Conservation (phyloP, 2,329 filamentous ascomycete species). For the Rhytidhysteron rufulum region DNA sequence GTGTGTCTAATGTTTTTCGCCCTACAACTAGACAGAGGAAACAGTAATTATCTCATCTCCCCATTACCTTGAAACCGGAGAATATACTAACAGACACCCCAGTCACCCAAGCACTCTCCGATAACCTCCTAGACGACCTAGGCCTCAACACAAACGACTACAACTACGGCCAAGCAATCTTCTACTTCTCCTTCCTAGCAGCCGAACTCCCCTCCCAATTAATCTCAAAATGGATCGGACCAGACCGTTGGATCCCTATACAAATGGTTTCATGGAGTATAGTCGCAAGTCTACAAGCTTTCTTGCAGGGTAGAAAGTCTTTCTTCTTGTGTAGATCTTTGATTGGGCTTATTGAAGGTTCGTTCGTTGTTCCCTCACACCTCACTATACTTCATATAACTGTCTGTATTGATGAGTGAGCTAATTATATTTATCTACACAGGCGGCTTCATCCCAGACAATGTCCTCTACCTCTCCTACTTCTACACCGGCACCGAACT, state of each 20-base stretch:
- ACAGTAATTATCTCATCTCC: too few species aligned
- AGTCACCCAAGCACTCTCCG: conserved; percentile 31
- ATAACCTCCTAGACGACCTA: conserved; percentile 27
- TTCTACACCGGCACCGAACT: conserved; percentile 71
- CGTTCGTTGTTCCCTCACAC: conserved; percentile 17
- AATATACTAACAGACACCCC: too few species aligned
- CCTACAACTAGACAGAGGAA: conserved; percentile 47
- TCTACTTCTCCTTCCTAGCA: conserved; percentile 77
- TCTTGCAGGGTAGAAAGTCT: conserved; percentile 50
- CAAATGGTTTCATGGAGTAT: conserved; percentile 44
- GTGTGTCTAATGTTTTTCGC: conserved; percentile 51
- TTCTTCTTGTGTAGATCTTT: conserved; percentile 41
- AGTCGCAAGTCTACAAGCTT: conserved; percentile 61
- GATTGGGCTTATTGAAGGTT: conserved; percentile 41
- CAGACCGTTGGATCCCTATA: conserved; percentile 40
- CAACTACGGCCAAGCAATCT: conserved; percentile 47
- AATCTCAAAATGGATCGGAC: conserved; percentile 43
- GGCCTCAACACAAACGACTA: conserved; percentile 28
- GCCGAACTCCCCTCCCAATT: conserved; percentile 44
- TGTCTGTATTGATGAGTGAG: too few species aligned
- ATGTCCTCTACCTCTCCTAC: conserved; percentile 66
- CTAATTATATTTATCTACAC: conserved; percentile 10
- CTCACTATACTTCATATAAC: conserved; percentile 15
- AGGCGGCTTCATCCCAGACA: conserved; percentile 56
- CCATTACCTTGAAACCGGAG: too few species aligned